phyloP scores from a whole-genome alignment of 352 stramenopile genomes.

The Hyaloperonospora arabidopsidis region DNA sequence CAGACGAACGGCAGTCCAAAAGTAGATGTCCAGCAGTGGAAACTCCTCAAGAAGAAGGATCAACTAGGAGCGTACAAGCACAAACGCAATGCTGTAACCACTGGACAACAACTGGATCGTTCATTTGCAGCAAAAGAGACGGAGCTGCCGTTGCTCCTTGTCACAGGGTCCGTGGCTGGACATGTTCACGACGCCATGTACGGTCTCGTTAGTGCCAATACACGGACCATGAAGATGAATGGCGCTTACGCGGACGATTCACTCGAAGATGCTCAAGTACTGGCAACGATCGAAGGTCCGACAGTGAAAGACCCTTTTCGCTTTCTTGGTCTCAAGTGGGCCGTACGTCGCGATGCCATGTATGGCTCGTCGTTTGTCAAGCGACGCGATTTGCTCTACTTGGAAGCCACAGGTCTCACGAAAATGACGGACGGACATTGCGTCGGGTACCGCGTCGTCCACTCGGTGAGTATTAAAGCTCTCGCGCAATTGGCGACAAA shows the following conservation, averaged over 20 bases:
- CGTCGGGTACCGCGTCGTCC: slow-evolving; percentile 52
- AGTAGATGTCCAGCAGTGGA: slow-evolving; percentile 50
- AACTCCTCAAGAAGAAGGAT: slow-evolving; percentile 57
- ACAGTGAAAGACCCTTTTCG: slow-evolving; percentile 39
- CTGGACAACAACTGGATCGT: no score
- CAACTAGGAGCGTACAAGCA: slow-evolving; percentile 53
- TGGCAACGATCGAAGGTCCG: slow-evolving; percentile 32
- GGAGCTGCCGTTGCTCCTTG: slow-evolving; percentile 36
- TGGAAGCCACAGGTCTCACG: slow-evolving; percentile 42
- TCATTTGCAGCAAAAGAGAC: slow-evolving; percentile 16
- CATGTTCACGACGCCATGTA: slow-evolving; percentile 59
- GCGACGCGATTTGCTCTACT: slow-evolving; percentile 44
- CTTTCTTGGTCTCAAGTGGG: slow-evolving; percentile 57
- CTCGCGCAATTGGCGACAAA: slow-evolving; percentile 27
- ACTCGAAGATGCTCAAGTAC: slow-evolving; percentile 39
- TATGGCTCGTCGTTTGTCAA: slow-evolving; percentile 30
- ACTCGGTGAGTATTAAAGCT: slow-evolving; percentile 56
- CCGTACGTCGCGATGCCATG: slow-evolving; percentile 29
- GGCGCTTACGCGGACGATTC: slow-evolving; percentile 34
- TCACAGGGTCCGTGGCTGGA: slow-evolving; percentile 36
- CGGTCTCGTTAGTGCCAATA: slow-evolving; percentile 41
- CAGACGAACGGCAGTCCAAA: slow-evolving; percentile 4
- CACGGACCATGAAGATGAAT: slow-evolving; percentile 53
- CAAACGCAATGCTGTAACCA: slow-evolving; percentile 13
- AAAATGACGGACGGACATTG: slow-evolving; percentile 29